Evolutionary conservation across 2,329 filamentous ascomycete genomes (phyloP), one percentile per base, ranked within the genome.

Genomic region (Alternaria alternata): DNA sequence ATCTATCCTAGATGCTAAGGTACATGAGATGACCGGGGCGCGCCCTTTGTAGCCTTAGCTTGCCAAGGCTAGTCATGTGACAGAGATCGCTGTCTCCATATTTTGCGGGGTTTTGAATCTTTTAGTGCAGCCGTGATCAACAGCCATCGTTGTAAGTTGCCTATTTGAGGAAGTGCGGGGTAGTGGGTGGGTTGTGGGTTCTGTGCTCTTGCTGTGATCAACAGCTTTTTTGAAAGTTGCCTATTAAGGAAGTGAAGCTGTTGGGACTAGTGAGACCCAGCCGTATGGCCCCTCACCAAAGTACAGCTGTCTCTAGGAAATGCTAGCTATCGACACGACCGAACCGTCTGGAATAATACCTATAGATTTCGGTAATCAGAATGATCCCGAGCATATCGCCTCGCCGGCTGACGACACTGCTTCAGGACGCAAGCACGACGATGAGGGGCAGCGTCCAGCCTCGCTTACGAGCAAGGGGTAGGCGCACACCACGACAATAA

Each of bases 91-190:
- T 0, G 24, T 26, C 24, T 26, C 24, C 6, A 26, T 2, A 26
- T 26, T 7, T 26, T 26, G 7, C 6, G 6, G 24, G 24, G 24
- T 26, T 7, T 2, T 26, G 6, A 0, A 26, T 7, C 7, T 2
- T 26, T 7, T 7, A 7, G 7, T 26, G 0, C 6, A 26, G 7
- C 0, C 24, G 0, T 26, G 0, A 26, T 26, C 24, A 26, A 26
- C 24, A 26, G 24, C 6, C 6, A 2, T 26, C 7, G 7, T 7
- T 26, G 7, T 26, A 7, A 26, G 7, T 26, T 26, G 24, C 24
- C 24, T 7, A 7, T 26, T 18, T 18, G 18, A 18, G 18, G 24
- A 24, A 24, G 24, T 24, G 24, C 24, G 6, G 24, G 24, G 24
- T 24, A 7, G 24, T 24, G 24, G 5, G 22, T 24, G 22, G 22